A percentile compares a stretch with the other conserved stretches of the same genome.
phyloP scores from a whole-genome alignment of 305 asterid species.

The Coffea humblotiana region DNA sequence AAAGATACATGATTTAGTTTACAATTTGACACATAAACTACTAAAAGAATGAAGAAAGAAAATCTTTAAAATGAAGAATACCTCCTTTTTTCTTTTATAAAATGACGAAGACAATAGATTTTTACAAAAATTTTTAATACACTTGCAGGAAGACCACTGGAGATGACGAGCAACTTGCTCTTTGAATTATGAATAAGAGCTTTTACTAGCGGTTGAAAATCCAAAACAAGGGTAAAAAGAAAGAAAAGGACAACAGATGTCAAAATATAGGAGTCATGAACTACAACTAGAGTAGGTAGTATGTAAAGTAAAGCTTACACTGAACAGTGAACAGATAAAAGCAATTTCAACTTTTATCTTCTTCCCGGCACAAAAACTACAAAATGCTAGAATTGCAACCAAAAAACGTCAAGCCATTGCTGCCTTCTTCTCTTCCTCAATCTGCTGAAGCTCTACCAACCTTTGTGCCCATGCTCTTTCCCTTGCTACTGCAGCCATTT shows the following conservation, averaged over 20 bases:
- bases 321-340: background rate
- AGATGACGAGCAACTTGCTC: background rate
- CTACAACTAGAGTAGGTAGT: background rate
- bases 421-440: conserved; percentile 66
- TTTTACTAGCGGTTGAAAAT: background rate
- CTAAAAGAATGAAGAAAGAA: no score
- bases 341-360: background rate
- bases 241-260: background rate
- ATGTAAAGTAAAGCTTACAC: background rate
- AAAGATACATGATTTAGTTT: no score
- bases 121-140: background rate
- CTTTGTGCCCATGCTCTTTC: conserved; percentile 90
- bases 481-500: conserved; percentile 96
- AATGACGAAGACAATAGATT: background rate
- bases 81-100: no score
- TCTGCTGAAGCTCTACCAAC: conserved; percentile 66
- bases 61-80: no score
- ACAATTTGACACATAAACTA: no score
- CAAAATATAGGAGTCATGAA: background rate
- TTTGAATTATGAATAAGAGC: background rate
- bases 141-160: background rate
- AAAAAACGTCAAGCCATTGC: conserved; percentile 37
- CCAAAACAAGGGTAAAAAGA: background rate
- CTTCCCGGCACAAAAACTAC: background rate
- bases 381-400: background rate